Evolutionary conservation across 2,329 filamentous ascomycete species (phyloP).

Genomic region (Pestalotiopsis sp.): DNA sequence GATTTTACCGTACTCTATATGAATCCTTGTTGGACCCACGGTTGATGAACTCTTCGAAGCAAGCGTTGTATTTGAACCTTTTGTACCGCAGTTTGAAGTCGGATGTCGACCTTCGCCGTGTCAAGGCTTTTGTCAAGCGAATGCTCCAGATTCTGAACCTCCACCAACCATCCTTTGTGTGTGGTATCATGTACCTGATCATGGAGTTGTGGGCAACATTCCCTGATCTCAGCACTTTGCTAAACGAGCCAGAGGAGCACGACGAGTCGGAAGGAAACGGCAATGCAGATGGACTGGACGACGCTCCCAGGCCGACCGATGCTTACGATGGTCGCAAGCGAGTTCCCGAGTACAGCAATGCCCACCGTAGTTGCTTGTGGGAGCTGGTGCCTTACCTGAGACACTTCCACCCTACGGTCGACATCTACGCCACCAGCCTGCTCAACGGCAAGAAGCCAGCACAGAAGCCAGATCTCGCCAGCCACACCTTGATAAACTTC

Average conservation of each 20-base stretch:
- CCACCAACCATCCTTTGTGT: constrained; percentile 91
- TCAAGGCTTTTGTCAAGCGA: constrained; percentile 95
- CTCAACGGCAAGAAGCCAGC: constrained; percentile 70
- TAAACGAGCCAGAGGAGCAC: constrained; percentile 78
- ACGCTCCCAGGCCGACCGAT: constrained; percentile 27
- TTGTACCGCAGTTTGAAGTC: constrained; percentile 85
- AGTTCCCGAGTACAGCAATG: constrained; percentile 88
- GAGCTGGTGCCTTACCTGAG: constrained; percentile 79
- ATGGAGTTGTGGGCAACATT: constrained; percentile 79
- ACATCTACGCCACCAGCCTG: constrained; percentile 76
- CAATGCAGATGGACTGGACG: constrained; percentile 26
- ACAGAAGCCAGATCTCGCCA: constrained; percentile 85
- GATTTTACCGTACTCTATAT: constrained; percentile 94
- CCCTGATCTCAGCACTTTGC: constrained; percentile 75
- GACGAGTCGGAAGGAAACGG: constrained; percentile 65
- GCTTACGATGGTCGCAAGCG: constrained; percentile 87
- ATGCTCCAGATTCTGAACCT: constrained; percentile 84
- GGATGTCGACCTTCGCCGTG: constrained; percentile 85
- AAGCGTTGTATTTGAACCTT: constrained; percentile 91
- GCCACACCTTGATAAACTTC: constrained; percentile 92
- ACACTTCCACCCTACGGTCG: constrained; percentile 94
- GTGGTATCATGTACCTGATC: constrained; percentile 88
- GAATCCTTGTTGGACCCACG: constrained; percentile 92
- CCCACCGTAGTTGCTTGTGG: constrained; percentile 93
- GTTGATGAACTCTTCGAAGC: constrained; percentile 87